phyloP scores from a whole-genome alignment of 2,329 filamentous ascomycete genomes.

The Neocucurbitaria cava region DNA sequence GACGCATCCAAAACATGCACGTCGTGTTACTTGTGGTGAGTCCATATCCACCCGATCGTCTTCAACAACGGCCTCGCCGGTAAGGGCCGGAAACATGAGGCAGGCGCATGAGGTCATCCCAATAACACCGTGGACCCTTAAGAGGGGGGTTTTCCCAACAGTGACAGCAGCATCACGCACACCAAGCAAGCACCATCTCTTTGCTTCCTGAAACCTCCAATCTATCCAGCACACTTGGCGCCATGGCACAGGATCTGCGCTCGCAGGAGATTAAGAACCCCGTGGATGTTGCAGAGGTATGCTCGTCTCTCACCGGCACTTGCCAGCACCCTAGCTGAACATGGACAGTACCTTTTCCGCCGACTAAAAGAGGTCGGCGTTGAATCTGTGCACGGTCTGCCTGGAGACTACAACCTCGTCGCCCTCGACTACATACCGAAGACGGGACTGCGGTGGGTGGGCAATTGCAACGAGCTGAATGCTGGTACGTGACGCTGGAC shows the following conservation, averaged over 20 bases:
- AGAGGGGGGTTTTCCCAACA: constrained; percentile 18
- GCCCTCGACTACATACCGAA: constrained; percentile 65
- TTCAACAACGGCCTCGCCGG: constrained; percentile 17
- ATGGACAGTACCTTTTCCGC: constrained; percentile 46
- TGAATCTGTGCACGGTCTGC: constrained; percentile 56
- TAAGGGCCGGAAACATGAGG: constrained; percentile 2
- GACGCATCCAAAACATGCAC: constrained; percentile 12
- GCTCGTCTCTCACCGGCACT: constrained; percentile 1
- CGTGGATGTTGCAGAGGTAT: constrained; percentile 64
- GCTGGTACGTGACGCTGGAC: constrained; percentile 51
- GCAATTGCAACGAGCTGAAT: constrained; percentile 68
- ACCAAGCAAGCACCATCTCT: constrained; percentile 4
- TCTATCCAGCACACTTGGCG: constrained; percentile 10
- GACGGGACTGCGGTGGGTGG: constrained; percentile 63
- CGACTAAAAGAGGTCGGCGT: constrained; percentile 54
- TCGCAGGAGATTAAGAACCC: constrained; percentile 52
- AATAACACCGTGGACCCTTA: not conserved
- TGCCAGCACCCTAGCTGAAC: constrained; percentile 5
- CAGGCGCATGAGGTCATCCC: too few relatives aligned
- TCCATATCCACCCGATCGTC: constrained; percentile 12
- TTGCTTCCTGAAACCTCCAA: constrained; percentile 5
- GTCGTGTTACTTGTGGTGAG: constrained; percentile 19
- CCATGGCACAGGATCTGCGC: constrained; percentile 50
- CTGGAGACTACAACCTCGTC: constrained; percentile 54
- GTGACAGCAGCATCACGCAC: constrained; percentile 2